phyloP scores from a whole-genome alignment of 495 filamentous ascomycete species.

The Aspergillus asperescens region DNA sequence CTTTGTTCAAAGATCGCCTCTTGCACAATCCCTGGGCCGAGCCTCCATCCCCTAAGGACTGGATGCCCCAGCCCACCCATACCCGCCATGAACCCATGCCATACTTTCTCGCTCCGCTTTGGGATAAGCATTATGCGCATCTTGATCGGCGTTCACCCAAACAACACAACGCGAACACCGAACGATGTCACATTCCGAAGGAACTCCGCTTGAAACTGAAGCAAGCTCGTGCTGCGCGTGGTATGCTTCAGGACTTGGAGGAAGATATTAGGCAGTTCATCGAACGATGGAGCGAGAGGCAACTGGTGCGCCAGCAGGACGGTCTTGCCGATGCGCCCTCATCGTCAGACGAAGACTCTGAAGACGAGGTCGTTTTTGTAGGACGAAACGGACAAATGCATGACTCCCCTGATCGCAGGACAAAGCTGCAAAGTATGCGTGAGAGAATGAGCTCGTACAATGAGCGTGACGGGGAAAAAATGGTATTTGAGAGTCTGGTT shows the following conservation, averaged over 20 bases:
- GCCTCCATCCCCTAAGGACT: slow-evolving; percentile 76
- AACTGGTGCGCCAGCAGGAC: slow-evolving; percentile 35
- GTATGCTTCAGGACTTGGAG: slow-evolving; percentile 61
- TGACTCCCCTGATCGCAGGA: slow-evolving; percentile 47
- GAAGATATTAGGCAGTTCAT: slow-evolving; percentile 60
- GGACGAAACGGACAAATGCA: slow-evolving; percentile 71
- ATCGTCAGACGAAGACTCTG: slow-evolving; percentile 54
- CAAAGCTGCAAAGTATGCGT: slow-evolving; percentile 27
- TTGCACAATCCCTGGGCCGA: slow-evolving; percentile 79
- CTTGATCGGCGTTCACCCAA: slow-evolving; percentile 34
- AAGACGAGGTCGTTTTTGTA: slow-evolving; percentile 93
- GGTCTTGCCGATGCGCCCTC: slow-evolving; percentile 45
- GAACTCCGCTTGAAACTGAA: slow-evolving; percentile 60
- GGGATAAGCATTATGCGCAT: slow-evolving; percentile 64
- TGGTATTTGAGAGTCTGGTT: slow-evolving; percentile 71
- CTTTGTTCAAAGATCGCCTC: slow-evolving; percentile 62
- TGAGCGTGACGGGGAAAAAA: slow-evolving; percentile 57
- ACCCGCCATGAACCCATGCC: slow-evolving; percentile 67
- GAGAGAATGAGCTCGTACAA: slow-evolving; percentile 41
- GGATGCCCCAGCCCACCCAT: slow-evolving; percentile 72
- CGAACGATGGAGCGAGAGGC: slow-evolving; percentile 50
- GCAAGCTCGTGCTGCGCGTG: slow-evolving; percentile 61
- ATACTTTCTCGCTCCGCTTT: slow-evolving; percentile 83
- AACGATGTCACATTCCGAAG: slow-evolving; percentile 44
- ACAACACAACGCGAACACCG: slow-evolving; percentile 30